phyloP scores from a whole-genome alignment of 441 rosid species.

The Erodium chrysanthum region DNA sequence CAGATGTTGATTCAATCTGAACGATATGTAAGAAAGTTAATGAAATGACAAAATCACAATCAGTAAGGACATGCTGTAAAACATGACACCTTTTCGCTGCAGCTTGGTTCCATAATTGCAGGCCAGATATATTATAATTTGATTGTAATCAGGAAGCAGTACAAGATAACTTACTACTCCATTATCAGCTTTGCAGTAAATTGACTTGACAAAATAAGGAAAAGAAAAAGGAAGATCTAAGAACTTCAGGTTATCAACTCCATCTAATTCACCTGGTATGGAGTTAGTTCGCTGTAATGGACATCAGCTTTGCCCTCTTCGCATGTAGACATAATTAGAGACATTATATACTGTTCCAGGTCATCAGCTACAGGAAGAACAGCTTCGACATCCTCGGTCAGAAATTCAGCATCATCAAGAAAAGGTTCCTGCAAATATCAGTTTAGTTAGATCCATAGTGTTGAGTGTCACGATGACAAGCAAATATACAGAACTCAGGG shows the following conservation, averaged over 20 bases:
- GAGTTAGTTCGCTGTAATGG: slow-evolving; percentile 52
- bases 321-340: slow-evolving; percentile 52
- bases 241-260: slow-evolving; percentile 5
- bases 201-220: neutral
- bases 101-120: neutral
- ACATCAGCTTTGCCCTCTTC: slow-evolving; percentile 55
- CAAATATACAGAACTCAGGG: no score
- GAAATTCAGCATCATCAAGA: slow-evolving; percentile 71
- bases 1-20: slow-evolving; percentile 64
- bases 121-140: neutral
- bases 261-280: slow-evolving; percentile 60
- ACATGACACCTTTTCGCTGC: neutral
- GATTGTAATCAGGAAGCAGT: neutral
- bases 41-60: neutral
- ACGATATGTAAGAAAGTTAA: neutral
- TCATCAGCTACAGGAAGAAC: slow-evolving; percentile 88
- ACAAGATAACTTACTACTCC: neutral
- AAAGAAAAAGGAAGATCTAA: slow-evolving; percentile 6
- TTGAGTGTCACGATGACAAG: no score
- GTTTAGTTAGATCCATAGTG: slow-evolving; percentile 17
- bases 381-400: slow-evolving; percentile 86
- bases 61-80: neutral
- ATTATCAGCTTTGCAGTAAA: neutral
- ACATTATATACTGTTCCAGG: slow-evolving; percentile 75
- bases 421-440: slow-evolving; percentile 75